phyloP scores from a whole-genome alignment of 2,329 filamentous ascomycete species.

The Pseudopyrenochaeta lycopersici region DNA sequence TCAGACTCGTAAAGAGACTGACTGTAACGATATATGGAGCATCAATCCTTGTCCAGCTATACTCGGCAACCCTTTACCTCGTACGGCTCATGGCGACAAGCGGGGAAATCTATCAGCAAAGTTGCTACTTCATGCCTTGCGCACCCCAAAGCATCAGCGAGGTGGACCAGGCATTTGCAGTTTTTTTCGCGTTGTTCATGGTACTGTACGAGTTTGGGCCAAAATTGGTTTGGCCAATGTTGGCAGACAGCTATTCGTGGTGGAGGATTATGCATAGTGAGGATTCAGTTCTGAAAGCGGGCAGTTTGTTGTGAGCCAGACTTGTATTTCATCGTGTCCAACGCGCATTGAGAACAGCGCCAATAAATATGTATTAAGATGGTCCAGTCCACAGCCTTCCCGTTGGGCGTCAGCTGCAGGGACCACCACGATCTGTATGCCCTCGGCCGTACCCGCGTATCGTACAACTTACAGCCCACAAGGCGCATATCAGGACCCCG shows the following conservation, averaged over 20 bases:
- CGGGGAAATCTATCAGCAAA: not conserved
- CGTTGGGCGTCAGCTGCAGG: not conserved
- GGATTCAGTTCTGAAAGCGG: no score
- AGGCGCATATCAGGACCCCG: not conserved
- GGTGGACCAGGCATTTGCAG: not conserved
- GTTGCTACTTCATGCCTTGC: not conserved
- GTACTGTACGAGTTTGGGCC: not conserved
- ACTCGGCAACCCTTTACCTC: not conserved
- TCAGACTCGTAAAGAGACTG: no score
- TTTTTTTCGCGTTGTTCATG: not conserved
- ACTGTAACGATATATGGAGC: no score
- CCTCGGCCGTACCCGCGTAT: not conserved
- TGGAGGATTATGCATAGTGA: no score
- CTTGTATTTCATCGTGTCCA: no score
- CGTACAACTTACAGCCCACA: not conserved
- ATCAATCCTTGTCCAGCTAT: not conserved
- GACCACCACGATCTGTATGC: not conserved
- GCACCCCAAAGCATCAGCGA: not conserved
- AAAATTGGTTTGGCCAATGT: not conserved
- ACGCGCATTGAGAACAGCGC: no score
- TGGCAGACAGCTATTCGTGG: no score
- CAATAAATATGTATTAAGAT: no score
- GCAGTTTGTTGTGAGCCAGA: no score
- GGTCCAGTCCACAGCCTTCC: no score
- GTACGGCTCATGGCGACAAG: no score